Evolutionary conservation across 257 asterid genomes (phyloP), one percentile per base, ranked within the genome.

Genomic region (Lycium barbarum): DNA sequence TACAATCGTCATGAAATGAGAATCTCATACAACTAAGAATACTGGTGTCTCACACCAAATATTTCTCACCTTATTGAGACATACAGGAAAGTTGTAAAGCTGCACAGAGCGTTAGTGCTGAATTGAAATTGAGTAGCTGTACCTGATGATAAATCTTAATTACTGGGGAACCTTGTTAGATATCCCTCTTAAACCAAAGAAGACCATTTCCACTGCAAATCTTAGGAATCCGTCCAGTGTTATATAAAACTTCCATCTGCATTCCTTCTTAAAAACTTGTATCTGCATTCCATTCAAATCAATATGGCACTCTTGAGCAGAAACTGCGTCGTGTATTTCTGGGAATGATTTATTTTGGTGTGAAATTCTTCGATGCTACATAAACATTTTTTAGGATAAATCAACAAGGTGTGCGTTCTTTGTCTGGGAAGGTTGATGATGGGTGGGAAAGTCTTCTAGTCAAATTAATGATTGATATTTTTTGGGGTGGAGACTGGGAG

Each of bases 1-100:
- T 43, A 43, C 80, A 43, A 18, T 72, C 5, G 18, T 45, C 58
- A 72, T 72, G 36, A 72, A 72, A 72, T n/a, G 80, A 43, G 57
- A 43, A 72, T 20, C 80, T 72, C 58, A 72, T 20, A 72, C 80
- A 72, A 72, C 80, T 45, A n/a, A 72, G 43, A n/a, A 43, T 43
- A 63, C 14, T 72, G 43, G 57, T 72, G 80, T 72, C 18, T n/a
- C 38, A 9, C 38, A 72, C 18, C 36, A 43, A 72, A 45, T 18
- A 10, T 43, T 72, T 72, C 58, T 71, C 79, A 35, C 43, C 58
- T 36, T 72, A 47, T 22, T 35, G 20, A 73, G 35, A 49, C 61
- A 47, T n/a, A 45, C 57, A 72, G 40, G 7, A 22, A 20, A 73
- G 81, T 47, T 47, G 80, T 47, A 73, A 73, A 20, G 40, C 40